A percentile compares a stretch with the other conserved stretches of the same genome.
Conservation (phyloP, 768 basidiomycete species). For the Podaxis sp. region DNA sequence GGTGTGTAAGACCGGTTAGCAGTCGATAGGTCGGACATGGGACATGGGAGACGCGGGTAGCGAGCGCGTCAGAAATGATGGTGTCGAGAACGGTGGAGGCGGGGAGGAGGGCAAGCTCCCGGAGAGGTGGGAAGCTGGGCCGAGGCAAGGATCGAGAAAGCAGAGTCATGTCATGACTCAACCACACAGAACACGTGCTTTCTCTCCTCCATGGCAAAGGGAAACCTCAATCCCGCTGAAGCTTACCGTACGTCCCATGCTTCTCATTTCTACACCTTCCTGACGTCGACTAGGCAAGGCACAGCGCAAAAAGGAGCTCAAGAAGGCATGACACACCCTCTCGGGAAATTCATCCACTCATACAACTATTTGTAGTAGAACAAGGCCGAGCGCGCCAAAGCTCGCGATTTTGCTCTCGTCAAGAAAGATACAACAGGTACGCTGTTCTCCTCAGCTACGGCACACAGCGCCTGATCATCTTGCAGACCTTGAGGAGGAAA, state of each 20-base stretch:
- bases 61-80: background rate
- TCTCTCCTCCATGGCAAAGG: constrained; percentile 69
- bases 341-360: background rate
- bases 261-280: constrained; percentile 1
- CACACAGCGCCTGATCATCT: constrained; percentile 2
- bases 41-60: constrained; percentile 11
- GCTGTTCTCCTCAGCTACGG: constrained; percentile 15
- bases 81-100: background rate
- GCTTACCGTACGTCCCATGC: constrained; percentile 66
- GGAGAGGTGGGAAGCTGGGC: constrained; percentile 43
- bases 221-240: constrained; percentile 91
- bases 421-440: constrained; percentile 91
- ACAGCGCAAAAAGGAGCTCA: constrained; percentile 90
- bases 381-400: constrained; percentile 79
- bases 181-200: constrained; percentile 33
- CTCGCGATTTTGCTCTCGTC: constrained; percentile 85
- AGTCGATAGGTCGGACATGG: constrained; percentile 38
- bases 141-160: constrained; percentile 21
- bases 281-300: constrained; percentile 69
- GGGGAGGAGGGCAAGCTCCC: constrained; percentile 40
- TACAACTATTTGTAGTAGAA: constrained; percentile 64
- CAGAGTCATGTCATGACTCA: constrained; percentile 36
- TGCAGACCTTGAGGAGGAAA: constrained; percentile 80
- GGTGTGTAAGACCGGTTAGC: constrained; percentile 38
- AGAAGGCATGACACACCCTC: constrained; percentile 63